Percentiles rank a stretch among this genome's conserved stretches.
Conservation (phyloP, 1,139 yeast species). For the Zygoascus sp. region DNA sequence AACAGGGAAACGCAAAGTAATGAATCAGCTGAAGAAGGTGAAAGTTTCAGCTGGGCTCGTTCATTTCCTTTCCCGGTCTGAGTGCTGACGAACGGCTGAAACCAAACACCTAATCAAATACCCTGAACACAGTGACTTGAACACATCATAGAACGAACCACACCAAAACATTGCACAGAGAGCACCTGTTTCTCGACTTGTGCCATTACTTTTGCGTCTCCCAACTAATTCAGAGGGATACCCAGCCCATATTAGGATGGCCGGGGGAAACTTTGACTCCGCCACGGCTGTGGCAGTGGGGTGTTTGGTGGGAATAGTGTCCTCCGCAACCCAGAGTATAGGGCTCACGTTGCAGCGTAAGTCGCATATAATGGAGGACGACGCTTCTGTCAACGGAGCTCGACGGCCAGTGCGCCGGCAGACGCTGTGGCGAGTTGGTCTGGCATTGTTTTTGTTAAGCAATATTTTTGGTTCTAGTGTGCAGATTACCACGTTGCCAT, state of each 20-base stretch:
- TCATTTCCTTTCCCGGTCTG: no score
- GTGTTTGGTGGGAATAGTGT: slow-evolving; percentile 67
- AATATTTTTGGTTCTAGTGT: slow-evolving; percentile 78
- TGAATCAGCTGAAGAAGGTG: no score
- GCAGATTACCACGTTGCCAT: slow-evolving; percentile 78
- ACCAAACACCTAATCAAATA: no score
- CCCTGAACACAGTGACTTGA: no score
- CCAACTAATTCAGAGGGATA: no score
- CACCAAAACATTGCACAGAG: no score
- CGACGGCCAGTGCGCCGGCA: slow-evolving; percentile 40
- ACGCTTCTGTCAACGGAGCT: slow-evolving; percentile 27
- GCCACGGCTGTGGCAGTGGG: slow-evolving; percentile 43
- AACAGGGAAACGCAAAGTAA: no score
- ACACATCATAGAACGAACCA: no score
- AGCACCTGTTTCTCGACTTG: no score
- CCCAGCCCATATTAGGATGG: neutral
- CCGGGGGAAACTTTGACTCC: slow-evolving; percentile 15
- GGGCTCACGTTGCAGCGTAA: slow-evolving; percentile 83
- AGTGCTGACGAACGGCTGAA: no score
- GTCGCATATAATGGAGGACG: slow-evolving; percentile 48
- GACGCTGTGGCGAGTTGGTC: slow-evolving; percentile 73
- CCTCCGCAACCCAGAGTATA: slow-evolving; percentile 77
- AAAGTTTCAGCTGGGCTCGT: no score
- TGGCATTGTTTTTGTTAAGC: slow-evolving; percentile 63
- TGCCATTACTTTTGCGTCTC: no score